Evolutionary conservation across 75 land plant genomes (phyloP), one percentile per base, ranked within the genome.

Genomic region (Chamaecyparis obtusa): DNA sequence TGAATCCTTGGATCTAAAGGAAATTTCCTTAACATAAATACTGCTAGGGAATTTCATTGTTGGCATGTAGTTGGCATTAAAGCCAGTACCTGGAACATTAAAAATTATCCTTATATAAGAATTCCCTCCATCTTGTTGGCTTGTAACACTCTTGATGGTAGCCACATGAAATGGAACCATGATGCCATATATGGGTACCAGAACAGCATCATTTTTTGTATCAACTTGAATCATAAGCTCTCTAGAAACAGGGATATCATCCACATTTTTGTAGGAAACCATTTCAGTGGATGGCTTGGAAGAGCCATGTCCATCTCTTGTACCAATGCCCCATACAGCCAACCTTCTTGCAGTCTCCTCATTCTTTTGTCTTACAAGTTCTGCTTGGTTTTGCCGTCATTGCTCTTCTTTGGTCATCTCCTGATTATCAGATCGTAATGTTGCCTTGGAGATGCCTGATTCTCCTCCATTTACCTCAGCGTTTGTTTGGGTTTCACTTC

Each of bases 161-260:
- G 97, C 86, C 2, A 97, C 93, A 90, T 97, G 99, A 90, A 97
- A 97, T 10, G 99, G 99, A 10, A 97, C 97, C 94, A 96, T 93
- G 72, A 90, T 90, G 32, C 99, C 99, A 86, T 95, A 92, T 9
- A 97, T 91, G 4, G 99, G 99, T 32, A 96, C 51, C 48, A 97
- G 90, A 41, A 97, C 87, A 39, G 99, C 95, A 78, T 97, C 99
- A 89, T 94, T 93, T 89, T 92, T 97, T 84, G 93, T 93, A 89
- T 97, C 99, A 84, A 97, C 93, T 67, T 97, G 99, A 87, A 97
- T 97, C 94, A 90, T 91, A 71, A 95, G 87, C n/a, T 96, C 97
- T 90, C 90, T 92, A 32, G 91, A 76, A 72, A 77, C 83, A 1
- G 95, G 93, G 16, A 94, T 67, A 43, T 92, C 95, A 84, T 90